Evolutionary conservation across 2,329 filamentous ascomycete species (phyloP), one percentile per base, ranked within the genome.

Genomic region (Alternaria atra): DNA sequence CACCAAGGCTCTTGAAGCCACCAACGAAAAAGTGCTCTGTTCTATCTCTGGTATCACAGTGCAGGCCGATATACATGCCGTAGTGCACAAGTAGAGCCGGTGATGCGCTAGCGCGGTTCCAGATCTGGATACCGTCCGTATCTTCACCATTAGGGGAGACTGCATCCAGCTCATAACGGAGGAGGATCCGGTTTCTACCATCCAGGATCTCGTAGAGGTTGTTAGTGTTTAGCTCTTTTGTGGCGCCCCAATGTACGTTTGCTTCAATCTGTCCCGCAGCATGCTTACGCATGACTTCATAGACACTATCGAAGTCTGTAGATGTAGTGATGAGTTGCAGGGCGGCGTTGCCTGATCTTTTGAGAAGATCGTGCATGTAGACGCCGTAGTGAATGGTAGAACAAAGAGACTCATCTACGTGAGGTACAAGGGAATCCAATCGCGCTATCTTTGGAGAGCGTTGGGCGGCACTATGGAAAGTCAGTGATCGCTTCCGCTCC

Each of bases 131-230:
- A 7, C 43, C 35, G 3, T 58, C 13, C 8, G 6, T 13, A 6
- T 58, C 8, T 43, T 20, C 15, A 4, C 9, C 15, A 0, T 4
- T 23, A 2, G 50, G 13, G 25, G 20, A 39, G 35, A 54, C 43
- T 9, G 44, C 13, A 6, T 58, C 55, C 32, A 64, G 52, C 3
- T 57, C 42, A 27, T 59, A 62, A 20, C 47, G 59, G n/a, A 62
- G 20, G n/a, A 27, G 29, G 5, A 57, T 9, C 3, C 12, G 29
- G 25, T 48, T 12, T 1, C 30, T 35, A 8, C 29, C 43, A 12
- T 42, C 23, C 3, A 57, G 9, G 35, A 62, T 55, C 37, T 64
- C 55, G 44, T 50, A 56, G 7, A 54, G 54, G 9, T 51, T 42
- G 12, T 56, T 35, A 4, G n/a, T 58, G 20, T 15, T 30, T 1